Base-by-base conservation (phyloP, 2,329 filamentous ascomycete genomes). In the Aureobasidium sp. region DNA sequence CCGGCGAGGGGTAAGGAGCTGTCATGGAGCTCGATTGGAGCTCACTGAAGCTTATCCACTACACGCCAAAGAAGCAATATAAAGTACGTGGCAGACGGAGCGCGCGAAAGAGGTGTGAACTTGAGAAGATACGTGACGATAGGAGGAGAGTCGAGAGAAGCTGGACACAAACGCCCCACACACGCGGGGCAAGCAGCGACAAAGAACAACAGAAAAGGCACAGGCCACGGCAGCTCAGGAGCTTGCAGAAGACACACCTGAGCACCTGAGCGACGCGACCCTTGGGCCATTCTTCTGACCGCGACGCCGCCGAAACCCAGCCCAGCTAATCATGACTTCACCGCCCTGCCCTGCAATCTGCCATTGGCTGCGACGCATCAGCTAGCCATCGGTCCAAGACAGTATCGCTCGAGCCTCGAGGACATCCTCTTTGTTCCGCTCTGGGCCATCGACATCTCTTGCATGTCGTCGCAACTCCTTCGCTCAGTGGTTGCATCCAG, bases 21-120 rank as follows among this genome's bases (percentile, higher is more conserved):
- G 19, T 61, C 60, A 61, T 61, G 49, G 60, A 61, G 60, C 60
- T 61, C 60, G 37, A 56, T 33, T 48, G 31, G 48, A 61, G 60
- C 60, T 61, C 50, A 33, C 29, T 61, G 29, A 56, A 61, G 60
- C 60, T 61, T 54, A 47, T 48, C 40, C 50, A 42, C 48, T 40
- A 40, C 48, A 24, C 47, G 39, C 19, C 17, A 56, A 56, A 61
- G 39, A 60, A 60, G 57, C 57, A 60, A 57, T 37, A 15, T 42
- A 24, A 22, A 24, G 40, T 22, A 45, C 53, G 53, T 57, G 39
- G 15, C 2, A 35, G 40, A 19, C 39, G 27, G 53, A 47, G 42
- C 40, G 54, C 42, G 44, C 33, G 27, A 22, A 59, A 22, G 57
- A 60, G 44, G 45, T 60, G 12, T 40, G 15, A 17, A 29, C 24